phyloP scores from a whole-genome alignment of 2,329 filamentous ascomycete species.

The Penicillium hesseltinei region DNA sequence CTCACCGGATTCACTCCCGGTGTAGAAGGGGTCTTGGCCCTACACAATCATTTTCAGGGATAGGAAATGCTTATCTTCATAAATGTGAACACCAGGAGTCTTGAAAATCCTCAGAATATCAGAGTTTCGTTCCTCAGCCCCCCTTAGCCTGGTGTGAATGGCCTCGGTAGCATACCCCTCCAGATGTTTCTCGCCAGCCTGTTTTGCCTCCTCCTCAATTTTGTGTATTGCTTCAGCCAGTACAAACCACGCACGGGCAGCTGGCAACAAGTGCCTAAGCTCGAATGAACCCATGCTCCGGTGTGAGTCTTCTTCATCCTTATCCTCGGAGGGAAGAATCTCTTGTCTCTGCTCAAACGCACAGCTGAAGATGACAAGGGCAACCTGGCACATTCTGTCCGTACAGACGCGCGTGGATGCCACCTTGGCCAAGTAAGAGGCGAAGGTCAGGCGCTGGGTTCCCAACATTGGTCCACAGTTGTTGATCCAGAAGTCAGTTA shows the following conservation, averaged over 20 bases:
- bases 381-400: conserved; percentile 22
- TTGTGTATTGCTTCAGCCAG: conserved; percentile 29
- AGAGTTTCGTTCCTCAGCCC: conserved; percentile 17
- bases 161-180: conserved; percentile 19
- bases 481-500: conserved; percentile 6
- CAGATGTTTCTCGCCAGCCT: conserved; percentile 17
- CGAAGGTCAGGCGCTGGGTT: conserved; percentile 19
- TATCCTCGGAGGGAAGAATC: conserved; percentile 13
- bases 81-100: too few relatives aligned
- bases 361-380: conserved; percentile 18
- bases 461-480: conserved; percentile 5
- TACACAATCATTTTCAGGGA: too few relatives aligned
- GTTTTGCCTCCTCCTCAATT: conserved; percentile 19
- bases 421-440: conserved; percentile 24
- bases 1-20: too few relatives aligned
- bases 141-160: conserved; percentile 20
- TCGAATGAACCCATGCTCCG: conserved; percentile 6
- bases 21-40: too few relatives aligned
- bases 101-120: conserved; percentile 11
- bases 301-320: conserved; percentile 16
- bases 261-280: conserved; percentile 18
- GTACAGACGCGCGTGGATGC: conserved; percentile 21
- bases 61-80: too few relatives aligned
- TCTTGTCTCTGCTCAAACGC: conserved; percentile 14
- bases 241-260: conserved; percentile 20